Percentiles rank a stretch among this genome's conserved stretches.
phyloP scores from a whole-genome alignment of 768 basidiomycete species.

The Terana coerulea region DNA sequence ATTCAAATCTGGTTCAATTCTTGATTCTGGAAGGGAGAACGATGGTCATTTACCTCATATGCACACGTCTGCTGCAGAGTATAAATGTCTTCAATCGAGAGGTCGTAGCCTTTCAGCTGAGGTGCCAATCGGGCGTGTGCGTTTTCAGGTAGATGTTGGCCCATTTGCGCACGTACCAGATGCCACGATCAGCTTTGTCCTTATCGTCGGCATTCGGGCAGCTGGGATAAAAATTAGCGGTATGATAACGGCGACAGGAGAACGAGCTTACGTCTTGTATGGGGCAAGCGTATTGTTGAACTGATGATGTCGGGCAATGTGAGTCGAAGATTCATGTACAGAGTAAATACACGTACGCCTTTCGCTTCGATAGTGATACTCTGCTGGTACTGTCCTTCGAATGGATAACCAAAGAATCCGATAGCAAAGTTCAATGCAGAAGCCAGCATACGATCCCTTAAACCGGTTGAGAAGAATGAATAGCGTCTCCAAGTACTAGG shows the following conservation, averaged over 20 bases:
- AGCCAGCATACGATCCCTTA: conserved; percentile 49
- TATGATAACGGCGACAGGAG: neutral
- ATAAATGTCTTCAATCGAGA: conserved; percentile 68
- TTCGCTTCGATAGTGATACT: conserved; percentile 37
- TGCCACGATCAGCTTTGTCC: conserved; percentile 53
- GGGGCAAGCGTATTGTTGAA: conserved; percentile 77
- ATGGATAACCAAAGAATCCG: conserved; percentile 48
- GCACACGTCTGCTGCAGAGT: conserved; percentile 80
- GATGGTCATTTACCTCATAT: conserved; percentile 61
- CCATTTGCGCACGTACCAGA: conserved; percentile 63
- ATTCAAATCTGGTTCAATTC: neutral
- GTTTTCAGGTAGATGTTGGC: conserved; percentile 63
- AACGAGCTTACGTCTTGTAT: conserved; percentile 59
- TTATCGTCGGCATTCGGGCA: conserved; percentile 58
- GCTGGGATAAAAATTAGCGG: conserved; percentile 1
- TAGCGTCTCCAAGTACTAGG: neutral
- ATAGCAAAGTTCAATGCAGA: conserved; percentile 50
- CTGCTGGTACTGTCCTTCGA: conserved; percentile 41
- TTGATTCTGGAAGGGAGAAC: too few species aligned
- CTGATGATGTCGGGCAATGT: conserved; percentile 15
- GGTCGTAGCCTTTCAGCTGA: conserved; percentile 55
- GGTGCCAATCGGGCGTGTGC: conserved; percentile 59
- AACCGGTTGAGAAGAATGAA: neutral
- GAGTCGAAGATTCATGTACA: neutral
- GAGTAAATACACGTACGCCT: conserved; percentile 24